Percentiles rank a stretch among this genome's conserved stretches.
phyloP scores from a whole-genome alignment of 1,139 yeast genomes.

The Blastobotrys aristatus region DNA sequence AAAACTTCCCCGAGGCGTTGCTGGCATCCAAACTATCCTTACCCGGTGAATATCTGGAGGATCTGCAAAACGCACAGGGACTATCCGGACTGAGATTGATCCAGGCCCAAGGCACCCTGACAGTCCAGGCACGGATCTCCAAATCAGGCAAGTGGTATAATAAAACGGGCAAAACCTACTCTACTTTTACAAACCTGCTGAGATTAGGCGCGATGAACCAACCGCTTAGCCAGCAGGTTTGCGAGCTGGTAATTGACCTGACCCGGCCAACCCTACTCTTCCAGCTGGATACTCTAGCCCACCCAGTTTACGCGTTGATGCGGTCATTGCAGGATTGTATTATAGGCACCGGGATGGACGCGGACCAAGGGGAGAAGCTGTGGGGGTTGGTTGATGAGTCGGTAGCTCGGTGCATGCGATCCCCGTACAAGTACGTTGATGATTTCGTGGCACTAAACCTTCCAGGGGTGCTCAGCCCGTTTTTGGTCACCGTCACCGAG shows the following conservation, averaged over 20 bases:
- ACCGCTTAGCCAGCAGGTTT: slow-evolving; percentile 39
- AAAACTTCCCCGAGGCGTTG: slow-evolving; percentile 23
- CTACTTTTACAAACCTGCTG: slow-evolving; percentile 57
- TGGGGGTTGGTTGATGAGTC: slow-evolving; percentile 72
- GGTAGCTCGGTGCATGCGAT: slow-evolving; percentile 57
- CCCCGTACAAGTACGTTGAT: slow-evolving; percentile 85
- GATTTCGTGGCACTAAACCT: slow-evolving; percentile 39
- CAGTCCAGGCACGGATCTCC: slow-evolving; percentile 31
- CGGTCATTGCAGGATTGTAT: slow-evolving; percentile 21
- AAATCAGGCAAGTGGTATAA: slow-evolving; percentile 62
- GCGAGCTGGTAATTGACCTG: slow-evolving; percentile 38
- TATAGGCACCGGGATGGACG: slow-evolving; percentile 10
- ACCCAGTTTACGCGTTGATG: slow-evolving; percentile 31
- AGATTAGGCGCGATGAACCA: slow-evolving; percentile 42
- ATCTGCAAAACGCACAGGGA: slow-evolving; percentile 15
- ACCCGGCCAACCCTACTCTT: slow-evolving; percentile 47
- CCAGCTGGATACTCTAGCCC: slow-evolving; percentile 37
- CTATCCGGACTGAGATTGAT: slow-evolving; percentile 29
- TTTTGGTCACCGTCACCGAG: slow-evolving; percentile 61
- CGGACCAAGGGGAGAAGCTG: slow-evolving; percentile 27
- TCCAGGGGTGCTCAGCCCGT: slow-evolving; percentile 49
- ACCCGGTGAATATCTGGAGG: slow-evolving; percentile 21
- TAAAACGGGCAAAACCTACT: slow-evolving; percentile 38
- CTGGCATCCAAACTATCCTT: slow-evolving; percentile 19
- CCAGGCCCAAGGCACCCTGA: slow-evolving; percentile 31